phyloP scores from a whole-genome alignment of 2,329 filamentous ascomycete genomes.

The Colletotrichum chlorophyti region DNA sequence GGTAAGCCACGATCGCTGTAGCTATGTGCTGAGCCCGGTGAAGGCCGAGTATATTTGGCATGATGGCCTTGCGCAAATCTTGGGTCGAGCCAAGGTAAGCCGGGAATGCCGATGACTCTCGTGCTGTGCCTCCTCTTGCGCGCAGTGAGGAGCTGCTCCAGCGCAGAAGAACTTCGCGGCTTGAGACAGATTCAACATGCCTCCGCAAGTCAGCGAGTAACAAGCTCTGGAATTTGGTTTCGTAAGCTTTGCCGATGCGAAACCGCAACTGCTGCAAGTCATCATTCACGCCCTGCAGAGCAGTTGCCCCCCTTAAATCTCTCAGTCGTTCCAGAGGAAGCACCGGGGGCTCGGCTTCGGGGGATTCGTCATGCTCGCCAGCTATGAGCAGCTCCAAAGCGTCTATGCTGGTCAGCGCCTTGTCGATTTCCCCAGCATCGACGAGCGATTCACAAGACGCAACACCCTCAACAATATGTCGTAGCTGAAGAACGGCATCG shows the following conservation, averaged over 20 bases:
- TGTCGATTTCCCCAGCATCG: slow-evolving; percentile 82
- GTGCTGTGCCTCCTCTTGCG: slow-evolving; percentile 69
- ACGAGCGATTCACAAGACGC: slow-evolving; percentile 81
- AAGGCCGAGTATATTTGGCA: slow-evolving; percentile 78
- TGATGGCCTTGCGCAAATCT: slow-evolving; percentile 72
- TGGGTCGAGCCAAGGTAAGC: slow-evolving; percentile 79
- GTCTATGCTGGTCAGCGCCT: slow-evolving; percentile 80
- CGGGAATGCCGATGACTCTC: slow-evolving; percentile 74
- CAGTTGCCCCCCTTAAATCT: slow-evolving; percentile 79
- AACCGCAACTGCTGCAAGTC: slow-evolving; percentile 79
- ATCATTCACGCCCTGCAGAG: slow-evolving; percentile 78
- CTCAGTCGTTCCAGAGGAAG: slow-evolving; percentile 51
- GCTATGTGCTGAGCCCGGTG: slow-evolving; percentile 81
- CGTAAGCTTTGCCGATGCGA: slow-evolving; percentile 87
- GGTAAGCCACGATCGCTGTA: slow-evolving; percentile 82
- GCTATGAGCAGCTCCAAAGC: slow-evolving; percentile 80
- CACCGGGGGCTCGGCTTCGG: slow-evolving; percentile 36
- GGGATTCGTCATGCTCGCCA: slow-evolving; percentile 64
- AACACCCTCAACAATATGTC: slow-evolving; percentile 77
- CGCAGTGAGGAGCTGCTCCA: slow-evolving; percentile 83
- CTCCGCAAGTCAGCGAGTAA: slow-evolving; percentile 80
- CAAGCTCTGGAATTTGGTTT: slow-evolving; percentile 78
- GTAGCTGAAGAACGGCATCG: slow-evolving; percentile 83
- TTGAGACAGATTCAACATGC: slow-evolving; percentile 79
- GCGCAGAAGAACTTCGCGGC: slow-evolving; percentile 77